Base-by-base conservation (phyloP, 2,329 filamentous ascomycete genomes). In the Phoma sp. region DNA sequence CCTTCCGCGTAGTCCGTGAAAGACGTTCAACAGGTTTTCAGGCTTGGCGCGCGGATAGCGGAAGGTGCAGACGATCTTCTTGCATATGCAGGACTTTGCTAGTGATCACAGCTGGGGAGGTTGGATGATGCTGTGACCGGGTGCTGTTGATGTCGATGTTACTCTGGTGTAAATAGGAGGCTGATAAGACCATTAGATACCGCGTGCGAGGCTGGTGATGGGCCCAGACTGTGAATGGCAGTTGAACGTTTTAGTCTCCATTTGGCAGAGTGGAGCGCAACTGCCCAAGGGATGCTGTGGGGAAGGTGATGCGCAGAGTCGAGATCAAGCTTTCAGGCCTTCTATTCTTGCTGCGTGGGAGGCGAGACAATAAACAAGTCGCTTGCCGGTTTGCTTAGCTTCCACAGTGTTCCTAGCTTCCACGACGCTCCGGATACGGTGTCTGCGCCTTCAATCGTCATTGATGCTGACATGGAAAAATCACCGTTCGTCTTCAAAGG, bases 271-370 rank as follows among this genome's bases (percentile, higher is more conserved):
- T 40, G 51, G 51, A 54, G 38, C 51, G 23, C 9, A 32, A 17
- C n/a, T 37, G 32, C 25, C 12, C 20, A 20, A 34, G 46, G 17
- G 21, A 21, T 28, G 37, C 28, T 17, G 40, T 14, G 33, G 48
- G 28, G 48, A 18, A 40, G 21, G 12, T 43, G 50, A 33, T 42
- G 43, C 39, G 45, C 39, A 26, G 42, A 26, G 20, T 18, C 7
- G 26, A 32, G 37, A 47, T 54, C 45, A 49, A 54, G 45, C 51
- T 40, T 54, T 26, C 39, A 47, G 49, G 39, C 29, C 51, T 49
- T 30, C 29, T 49, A 49, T 48, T 43, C 21, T 43, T 12, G 45
- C 45, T 20, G 45, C 37, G 23, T 20, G 45, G 30, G 23, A 21
- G 18, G 18, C 29, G 39, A 28, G 37, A 37, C 42, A 43, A 38